A percentile compares a stretch with the other conserved stretches of the same genome.
phyloP scores from a whole-genome alignment of 2,329 filamentous ascomycete species.

The Monosporascus sp. region DNA sequence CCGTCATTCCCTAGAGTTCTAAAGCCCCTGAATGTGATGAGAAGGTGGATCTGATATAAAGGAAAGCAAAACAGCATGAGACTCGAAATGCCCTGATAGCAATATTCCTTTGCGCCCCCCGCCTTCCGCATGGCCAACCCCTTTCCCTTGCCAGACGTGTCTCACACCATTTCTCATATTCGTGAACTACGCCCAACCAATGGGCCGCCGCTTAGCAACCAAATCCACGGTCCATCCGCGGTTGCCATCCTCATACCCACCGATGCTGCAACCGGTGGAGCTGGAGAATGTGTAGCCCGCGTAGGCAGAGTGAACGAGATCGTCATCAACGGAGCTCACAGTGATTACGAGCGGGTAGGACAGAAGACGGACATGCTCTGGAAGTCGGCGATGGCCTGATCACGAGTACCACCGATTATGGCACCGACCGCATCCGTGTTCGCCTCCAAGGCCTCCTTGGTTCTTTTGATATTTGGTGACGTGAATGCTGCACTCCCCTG shows the following conservation, averaged over 20 bases:
- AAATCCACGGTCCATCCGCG: not conserved
- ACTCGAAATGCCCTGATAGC: too few species aligned
- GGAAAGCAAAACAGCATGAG: too few species aligned
- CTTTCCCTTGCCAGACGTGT: too few species aligned
- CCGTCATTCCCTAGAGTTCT: too few species aligned
- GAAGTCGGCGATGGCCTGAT: not conserved
- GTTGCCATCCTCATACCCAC: not conserved
- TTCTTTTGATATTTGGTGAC: constrained; percentile 2
- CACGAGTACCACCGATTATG: not conserved
- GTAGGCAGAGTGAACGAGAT: not conserved
- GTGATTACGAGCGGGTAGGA: not conserved
- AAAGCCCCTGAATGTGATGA: too few species aligned
- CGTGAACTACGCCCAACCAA: not conserved
- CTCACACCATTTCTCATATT: too few species aligned
- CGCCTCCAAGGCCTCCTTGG: not conserved
- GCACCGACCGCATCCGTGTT: not conserved
- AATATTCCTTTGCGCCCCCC: too few species aligned
- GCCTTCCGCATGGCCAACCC: too few species aligned
- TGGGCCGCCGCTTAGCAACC: not conserved
- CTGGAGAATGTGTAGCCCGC: not conserved
- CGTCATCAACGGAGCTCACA: not conserved
- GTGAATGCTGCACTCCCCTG: not conserved
- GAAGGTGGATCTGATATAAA: too few species aligned
- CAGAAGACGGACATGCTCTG: not conserved
- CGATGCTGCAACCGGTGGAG: not conserved